Percentiles rank a stretch among this genome's conserved stretches.
Conservation (phyloP, 441 rosid genomes). For the Raphanus hybrid region DNA sequence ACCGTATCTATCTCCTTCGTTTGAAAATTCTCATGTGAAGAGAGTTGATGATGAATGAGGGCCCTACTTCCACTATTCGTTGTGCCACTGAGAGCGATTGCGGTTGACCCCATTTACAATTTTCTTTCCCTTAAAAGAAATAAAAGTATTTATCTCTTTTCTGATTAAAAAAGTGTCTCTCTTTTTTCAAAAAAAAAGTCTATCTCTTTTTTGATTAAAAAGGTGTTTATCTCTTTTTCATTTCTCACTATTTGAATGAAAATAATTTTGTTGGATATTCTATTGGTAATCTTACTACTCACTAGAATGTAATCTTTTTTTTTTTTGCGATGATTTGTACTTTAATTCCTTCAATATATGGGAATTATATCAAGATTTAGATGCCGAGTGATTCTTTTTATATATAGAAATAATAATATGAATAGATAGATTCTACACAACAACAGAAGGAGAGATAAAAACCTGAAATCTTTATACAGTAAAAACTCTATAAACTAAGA, state of each 20-base stretch:
- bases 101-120: conserved; percentile 36
- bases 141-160: not conserved
- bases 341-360: conserved; percentile 23
- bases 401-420: no score
- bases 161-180: no score
- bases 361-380: no score
- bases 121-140: not conserved
- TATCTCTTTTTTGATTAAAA: not conserved
- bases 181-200: not conserved
- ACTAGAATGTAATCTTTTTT: not conserved
- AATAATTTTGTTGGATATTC: no score
- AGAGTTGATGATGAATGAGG: conserved; percentile 35
- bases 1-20: conserved; percentile 39
- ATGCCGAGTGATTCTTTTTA: no score
- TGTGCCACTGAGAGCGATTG: conserved; percentile 33
- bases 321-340: conserved; percentile 15
- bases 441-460: no score
- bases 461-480: not conserved
- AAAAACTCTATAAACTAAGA: no score
- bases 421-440: no score
- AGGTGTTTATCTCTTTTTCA: not conserved
- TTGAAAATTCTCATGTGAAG: conserved; percentile 45
- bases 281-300: no score
- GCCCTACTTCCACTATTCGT: conserved; percentile 35
- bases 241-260: no score